Conservation (phyloP, 345 rosid genomes). For the Lepidium didymum region DNA sequence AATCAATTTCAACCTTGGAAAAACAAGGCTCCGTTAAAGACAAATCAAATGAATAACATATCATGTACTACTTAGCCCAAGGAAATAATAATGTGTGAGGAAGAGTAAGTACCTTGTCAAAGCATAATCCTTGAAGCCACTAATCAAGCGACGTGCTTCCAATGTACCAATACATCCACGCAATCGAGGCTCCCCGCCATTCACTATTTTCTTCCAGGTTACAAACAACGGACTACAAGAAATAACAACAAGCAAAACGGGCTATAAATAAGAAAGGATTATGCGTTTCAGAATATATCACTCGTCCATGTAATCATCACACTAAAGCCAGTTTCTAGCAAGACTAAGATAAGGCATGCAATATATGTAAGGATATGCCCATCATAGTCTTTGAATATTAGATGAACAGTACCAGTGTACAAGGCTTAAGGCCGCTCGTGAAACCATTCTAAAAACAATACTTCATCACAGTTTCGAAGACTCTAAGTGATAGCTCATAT, state of each 20-base stretch:
- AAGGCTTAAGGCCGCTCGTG: not conserved
- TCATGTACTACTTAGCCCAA: not conserved
- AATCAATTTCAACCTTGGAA: not conserved
- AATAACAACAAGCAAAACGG: not conserved
- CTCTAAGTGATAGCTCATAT: not conserved
- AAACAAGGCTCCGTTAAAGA: not conserved
- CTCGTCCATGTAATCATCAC: not conserved
- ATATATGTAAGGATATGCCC: not conserved
- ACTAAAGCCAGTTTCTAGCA: not conserved
- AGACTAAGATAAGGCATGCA: not conserved
- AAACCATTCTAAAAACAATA: not conserved
- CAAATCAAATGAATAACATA: not conserved
- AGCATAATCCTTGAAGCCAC: constrained; percentile 91
- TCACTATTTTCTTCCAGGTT: constrained; percentile 89
- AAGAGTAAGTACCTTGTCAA: constrained; percentile 59
- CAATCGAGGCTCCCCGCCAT: constrained; percentile 87
- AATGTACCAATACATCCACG: constrained; percentile 99
- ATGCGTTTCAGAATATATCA: not conserved
- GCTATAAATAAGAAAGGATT: not conserved
- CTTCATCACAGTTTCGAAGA: not conserved
- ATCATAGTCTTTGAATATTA: not conserved
- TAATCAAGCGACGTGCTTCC: constrained; percentile 75
- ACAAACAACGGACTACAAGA: constrained; percentile 85
- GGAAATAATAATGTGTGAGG: not conserved
- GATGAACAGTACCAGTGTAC: not conserved